phyloP scores from a whole-genome alignment of 2,329 filamentous ascomycete genomes.

The Thielaviopsis populi region DNA sequence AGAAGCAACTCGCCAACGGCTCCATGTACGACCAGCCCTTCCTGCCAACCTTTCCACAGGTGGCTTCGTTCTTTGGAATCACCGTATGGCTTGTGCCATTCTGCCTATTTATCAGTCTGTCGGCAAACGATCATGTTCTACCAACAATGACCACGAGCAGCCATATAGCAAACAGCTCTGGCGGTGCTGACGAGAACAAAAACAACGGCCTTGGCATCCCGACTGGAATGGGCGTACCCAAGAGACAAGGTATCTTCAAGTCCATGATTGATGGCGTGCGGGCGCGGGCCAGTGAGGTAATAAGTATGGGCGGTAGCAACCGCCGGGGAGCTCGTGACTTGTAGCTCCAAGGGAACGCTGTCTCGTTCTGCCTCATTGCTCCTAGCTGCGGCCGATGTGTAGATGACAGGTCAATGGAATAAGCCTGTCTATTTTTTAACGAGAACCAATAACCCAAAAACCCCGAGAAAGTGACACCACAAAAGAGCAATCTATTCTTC shows the following conservation, averaged over 20 bases:
- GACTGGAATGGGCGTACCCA: slow-evolving; percentile 21
- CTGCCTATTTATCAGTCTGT: slow-evolving; percentile 83
- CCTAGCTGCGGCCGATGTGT: background rate
- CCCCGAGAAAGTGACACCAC: background rate
- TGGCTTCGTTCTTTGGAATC: slow-evolving; percentile 88
- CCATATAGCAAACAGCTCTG: slow-evolving; percentile 26
- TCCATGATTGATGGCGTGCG: slow-evolving; percentile 38
- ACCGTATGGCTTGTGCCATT: slow-evolving; percentile 97
- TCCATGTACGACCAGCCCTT: slow-evolving; percentile 47
- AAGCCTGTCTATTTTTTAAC: background rate
- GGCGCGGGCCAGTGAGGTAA: background rate
- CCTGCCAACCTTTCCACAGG: slow-evolving; percentile 77
- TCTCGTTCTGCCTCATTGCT: slow-evolving; percentile 13
- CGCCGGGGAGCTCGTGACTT: slow-evolving; percentile 3
- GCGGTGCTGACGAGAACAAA: background rate
- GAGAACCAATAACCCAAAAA: background rate
- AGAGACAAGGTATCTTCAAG: slow-evolving; percentile 51
- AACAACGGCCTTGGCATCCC: background rate
- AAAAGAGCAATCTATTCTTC: background rate
- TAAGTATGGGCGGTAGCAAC: background rate
- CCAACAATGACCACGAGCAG: slow-evolving; percentile 69
- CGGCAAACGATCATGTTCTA: slow-evolving; percentile 85
- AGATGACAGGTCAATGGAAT: background rate
- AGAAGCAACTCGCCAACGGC: slow-evolving; percentile 26
- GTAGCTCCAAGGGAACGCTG: background rate